A percentile compares a stretch with the other conserved stretches of the same genome.
Conservation (phyloP, 495 filamentous ascomycete genomes). For the Lasiosphaeria hispida region DNA sequence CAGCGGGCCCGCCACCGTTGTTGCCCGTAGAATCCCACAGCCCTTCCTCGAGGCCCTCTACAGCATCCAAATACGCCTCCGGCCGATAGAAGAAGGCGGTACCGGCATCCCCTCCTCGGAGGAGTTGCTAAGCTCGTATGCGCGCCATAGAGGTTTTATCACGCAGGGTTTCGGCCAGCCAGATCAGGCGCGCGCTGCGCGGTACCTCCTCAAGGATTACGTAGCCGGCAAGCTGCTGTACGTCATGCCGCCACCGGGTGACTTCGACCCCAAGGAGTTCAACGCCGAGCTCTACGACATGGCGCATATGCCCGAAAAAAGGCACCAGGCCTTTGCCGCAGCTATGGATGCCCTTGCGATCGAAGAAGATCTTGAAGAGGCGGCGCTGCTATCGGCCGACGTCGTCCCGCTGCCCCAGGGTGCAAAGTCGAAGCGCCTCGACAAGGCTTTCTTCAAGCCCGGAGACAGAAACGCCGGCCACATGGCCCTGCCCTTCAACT, state of each 20-base stretch:
- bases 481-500: constrained; percentile 78
- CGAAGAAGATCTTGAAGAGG: constrained; percentile 39
- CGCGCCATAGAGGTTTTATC: constrained; percentile 81
- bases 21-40: constrained; percentile 90
- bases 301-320: constrained; percentile 70
- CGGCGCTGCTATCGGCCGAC: constrained; percentile 40
- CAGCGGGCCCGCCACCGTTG: constrained; percentile 80
- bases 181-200: constrained; percentile 87
- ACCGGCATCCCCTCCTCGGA: constrained; percentile 84
- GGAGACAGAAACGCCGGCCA: constrained; percentile 59
- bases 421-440: constrained; percentile 68
- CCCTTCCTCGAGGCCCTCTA: constrained; percentile 87
- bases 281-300: constrained; percentile 86
- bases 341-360: constrained; percentile 42
- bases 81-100: constrained; percentile 89
- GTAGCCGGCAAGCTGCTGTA: constrained; percentile 94
- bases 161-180: constrained; percentile 85
- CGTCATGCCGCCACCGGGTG: constrained; percentile 79
- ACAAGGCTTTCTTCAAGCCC: constrained; percentile 81
- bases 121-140: constrained; percentile 84
- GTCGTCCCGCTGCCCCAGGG: constrained; percentile 53
- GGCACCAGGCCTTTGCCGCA: constrained; percentile 58
- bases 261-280: constrained; percentile 71
- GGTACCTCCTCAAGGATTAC: constrained; percentile 93
- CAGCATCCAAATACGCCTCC: constrained; percentile 79